These are phyloP conservation scores for Pythium oligandrum DNA, from an alignment of 352 stramenopile species.

Conservation along the genomic window DNA sequence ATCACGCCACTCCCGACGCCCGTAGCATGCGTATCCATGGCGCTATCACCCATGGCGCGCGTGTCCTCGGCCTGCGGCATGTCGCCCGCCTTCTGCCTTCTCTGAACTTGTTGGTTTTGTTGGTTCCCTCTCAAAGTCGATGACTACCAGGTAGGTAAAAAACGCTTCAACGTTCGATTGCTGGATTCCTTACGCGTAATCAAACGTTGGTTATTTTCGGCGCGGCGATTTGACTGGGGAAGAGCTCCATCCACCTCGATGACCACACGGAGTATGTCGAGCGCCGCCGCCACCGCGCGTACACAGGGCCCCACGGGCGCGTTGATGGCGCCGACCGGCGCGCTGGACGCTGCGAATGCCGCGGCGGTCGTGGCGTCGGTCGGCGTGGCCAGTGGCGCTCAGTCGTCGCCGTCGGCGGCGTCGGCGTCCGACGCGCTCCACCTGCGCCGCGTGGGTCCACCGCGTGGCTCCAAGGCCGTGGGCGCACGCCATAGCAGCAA, in stretches of 20 bases:
- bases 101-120: no score
- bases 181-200: no score
- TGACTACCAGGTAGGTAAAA: no score
- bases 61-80: conserved; percentile 4
- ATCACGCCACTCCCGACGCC: neutral
- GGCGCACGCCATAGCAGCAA: conserved; percentile 43
- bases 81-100: no score
- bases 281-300: conserved; percentile 7
- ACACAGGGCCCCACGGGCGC: neutral
- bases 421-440: neutral
- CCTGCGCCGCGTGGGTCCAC: neutral
- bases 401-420: neutral
- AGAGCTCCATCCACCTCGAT: no score
- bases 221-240: no score
- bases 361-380: conserved; percentile 3
- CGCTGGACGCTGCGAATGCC: conserved; percentile 4
- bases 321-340: no score
- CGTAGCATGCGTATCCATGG: neutral
- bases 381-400: no score
- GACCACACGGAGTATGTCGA: neutral
- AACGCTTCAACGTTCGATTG: no score
- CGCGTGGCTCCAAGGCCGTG: no score
- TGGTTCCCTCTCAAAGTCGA: no score
- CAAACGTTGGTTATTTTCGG: no score
- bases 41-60: neutral